phyloP scores from a whole-genome alignment of 1,139 yeast species.

The Saccharomycopsis crataegensis region DNA sequence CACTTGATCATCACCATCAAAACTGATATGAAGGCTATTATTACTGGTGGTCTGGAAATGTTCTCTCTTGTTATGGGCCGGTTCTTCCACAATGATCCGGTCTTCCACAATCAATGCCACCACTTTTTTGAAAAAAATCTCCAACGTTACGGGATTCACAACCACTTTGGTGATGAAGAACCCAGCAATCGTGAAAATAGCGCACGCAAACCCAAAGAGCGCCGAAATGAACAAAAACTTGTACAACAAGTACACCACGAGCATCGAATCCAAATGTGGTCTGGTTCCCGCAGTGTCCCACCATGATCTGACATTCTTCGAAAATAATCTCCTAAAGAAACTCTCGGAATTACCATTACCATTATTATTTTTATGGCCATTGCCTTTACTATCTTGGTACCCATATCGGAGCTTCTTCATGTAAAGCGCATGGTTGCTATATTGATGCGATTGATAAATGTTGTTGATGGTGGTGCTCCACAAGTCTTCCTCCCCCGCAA shows the following conservation, averaged over 20 bases:
- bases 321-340: neutral
- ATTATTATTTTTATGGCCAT: neutral
- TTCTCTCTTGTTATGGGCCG: neutral
- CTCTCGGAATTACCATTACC: neutral
- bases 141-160: neutral
- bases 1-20: too few species aligned
- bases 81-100: neutral
- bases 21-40: too few species aligned
- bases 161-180: conserved; percentile 7
- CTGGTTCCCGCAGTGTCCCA: neutral
- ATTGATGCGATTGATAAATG: neutral
- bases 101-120: neutral
- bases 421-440: conserved; percentile 2
- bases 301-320: neutral
- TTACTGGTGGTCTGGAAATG: neutral
- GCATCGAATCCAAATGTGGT: neutral
- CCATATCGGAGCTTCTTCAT: conserved; percentile 6
- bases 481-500: neutral
- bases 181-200: neutral
- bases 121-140: neutral
- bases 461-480: conserved; percentile 3
- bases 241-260: conserved; percentile 6
- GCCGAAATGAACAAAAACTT: conserved; percentile 11
- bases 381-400: neutral
- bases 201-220: conserved; percentile 6